A percentile compares a stretch with the other conserved stretches of the same genome.
Evolutionary conservation across 2,329 filamentous ascomycete species (phyloP).

Genomic region (Ceratocystis papillata): DNA sequence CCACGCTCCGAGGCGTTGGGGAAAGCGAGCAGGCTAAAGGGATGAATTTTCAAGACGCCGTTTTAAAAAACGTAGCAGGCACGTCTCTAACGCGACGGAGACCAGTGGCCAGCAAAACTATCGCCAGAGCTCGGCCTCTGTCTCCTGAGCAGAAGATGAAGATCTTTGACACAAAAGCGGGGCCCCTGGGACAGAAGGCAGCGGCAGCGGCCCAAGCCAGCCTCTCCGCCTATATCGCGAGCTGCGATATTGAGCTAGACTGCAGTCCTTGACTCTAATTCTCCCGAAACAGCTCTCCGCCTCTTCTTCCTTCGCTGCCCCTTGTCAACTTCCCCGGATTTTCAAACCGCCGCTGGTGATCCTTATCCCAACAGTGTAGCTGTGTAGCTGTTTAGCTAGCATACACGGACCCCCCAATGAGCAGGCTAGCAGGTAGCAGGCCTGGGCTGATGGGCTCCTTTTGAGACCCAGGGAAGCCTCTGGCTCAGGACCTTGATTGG

Average conservation of each 20-base stretch:
- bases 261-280: neutral
- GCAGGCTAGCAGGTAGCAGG: neutral
- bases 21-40: neutral
- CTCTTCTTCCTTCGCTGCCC: neutral
- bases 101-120: neutral
- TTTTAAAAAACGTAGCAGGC: neutral
- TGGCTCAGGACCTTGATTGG: neutral
- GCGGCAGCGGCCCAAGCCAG: neutral
- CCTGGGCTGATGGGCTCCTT: neutral
- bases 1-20: neutral
- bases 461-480: no score
- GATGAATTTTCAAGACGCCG: neutral
- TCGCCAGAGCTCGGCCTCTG: neutral
- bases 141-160: no score
- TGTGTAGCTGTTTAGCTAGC: neutral
- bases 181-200: no score
- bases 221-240: neutral
- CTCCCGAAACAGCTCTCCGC: neutral
- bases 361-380: neutral
- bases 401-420: neutral
- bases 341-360: neutral
- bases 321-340: constrained; percentile 16
- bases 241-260: neutral
- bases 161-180: no score
- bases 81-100: neutral